Base-by-base conservation (phyloP, 108 stramenopile genomes). In the Cyclostephanos tholiformis region DNA sequence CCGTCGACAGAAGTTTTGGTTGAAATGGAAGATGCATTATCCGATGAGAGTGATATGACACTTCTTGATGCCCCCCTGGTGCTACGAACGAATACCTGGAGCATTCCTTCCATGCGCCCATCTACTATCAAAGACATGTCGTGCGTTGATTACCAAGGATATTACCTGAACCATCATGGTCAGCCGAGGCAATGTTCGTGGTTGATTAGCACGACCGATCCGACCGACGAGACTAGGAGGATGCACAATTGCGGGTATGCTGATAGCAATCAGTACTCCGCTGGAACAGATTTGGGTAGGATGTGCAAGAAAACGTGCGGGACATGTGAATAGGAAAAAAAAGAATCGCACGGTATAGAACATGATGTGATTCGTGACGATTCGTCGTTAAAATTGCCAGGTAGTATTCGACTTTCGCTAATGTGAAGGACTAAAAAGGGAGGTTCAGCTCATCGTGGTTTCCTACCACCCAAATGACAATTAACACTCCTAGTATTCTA, bases 261-360 rank as follows among this genome's bases (percentile, higher is more conserved):
- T 57, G 41, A 29, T 29, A 68, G 26, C 14, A 36, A 36, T 6
- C 43, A 32, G 43, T 41, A 52, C 59, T 30, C 60, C 23, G 67
- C 35, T 19, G 65, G 29, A 29, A 80, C 79, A 35, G 79, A 80
- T 39, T 64, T 73, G 61, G 79, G 79, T 11, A 63, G 17, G 48
- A 80, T 80, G 79, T 80, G 79, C 52, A 69, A 56, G 62, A 26
- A 35, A 25, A 73, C 71, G 26, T 80, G 79, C 63, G 79, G 79
- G 26, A 69, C 41, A 22, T 80, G 79, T 68, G 39, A 41, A 14
- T n/a, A 19, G 59, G 36, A n/a, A 32, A 32, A 32, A 32, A 4
- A 32, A 4, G 32, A 2, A 32, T 32, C 3, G 4, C 32, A 32
- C 32, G 32, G 32, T 32, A 32, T 4, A n/a, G n/a, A 32, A 32